Conservation (phyloP, 2,329 filamentous ascomycete genomes). For the Epicoccum sorghinum region DNA sequence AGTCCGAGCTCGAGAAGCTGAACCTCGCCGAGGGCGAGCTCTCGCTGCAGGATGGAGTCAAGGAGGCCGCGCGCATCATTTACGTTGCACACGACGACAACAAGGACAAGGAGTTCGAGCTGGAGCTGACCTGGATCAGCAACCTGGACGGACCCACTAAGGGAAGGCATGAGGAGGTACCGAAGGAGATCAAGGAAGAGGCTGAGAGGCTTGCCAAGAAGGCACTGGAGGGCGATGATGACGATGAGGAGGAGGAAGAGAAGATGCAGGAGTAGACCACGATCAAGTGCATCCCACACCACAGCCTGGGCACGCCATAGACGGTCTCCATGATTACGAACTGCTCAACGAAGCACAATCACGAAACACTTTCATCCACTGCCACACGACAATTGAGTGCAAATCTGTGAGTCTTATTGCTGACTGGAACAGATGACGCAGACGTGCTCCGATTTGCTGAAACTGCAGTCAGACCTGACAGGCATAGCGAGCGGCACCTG, state of each 20-base stretch:
- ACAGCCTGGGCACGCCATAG: slow-evolving; percentile 30
- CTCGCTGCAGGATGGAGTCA: slow-evolving; percentile 84
- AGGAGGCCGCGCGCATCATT: slow-evolving; percentile 96
- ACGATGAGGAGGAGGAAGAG: slow-evolving; percentile 80
- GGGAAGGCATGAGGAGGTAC: slow-evolving; percentile 91
- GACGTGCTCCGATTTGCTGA: not conserved
- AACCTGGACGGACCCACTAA: slow-evolving; percentile 83
- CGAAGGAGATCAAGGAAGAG: slow-evolving; percentile 87
- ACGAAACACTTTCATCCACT: slow-evolving; percentile 21
- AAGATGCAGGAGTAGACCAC: slow-evolving; percentile 83
- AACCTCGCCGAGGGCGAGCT: slow-evolving; percentile 80
- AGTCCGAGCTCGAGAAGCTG: slow-evolving; percentile 97
- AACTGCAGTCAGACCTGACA: not conserved
- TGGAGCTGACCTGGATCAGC: slow-evolving; percentile 99
- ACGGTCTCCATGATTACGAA: slow-evolving; percentile 37
- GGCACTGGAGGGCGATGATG: slow-evolving; percentile 83
- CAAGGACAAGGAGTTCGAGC: slow-evolving; percentile 99
- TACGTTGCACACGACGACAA: slow-evolving; percentile 98
- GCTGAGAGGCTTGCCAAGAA: slow-evolving; percentile 93
- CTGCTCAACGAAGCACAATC: slow-evolving; percentile 21
- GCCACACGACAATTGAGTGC: not conserved
- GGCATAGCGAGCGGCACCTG: not conserved
- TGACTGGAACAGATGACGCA: not conserved
- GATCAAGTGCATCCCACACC: slow-evolving; percentile 23
- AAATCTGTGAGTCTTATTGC: not conserved